Evolutionary conservation across 805 yeast species (phyloP).

Genomic region (Metschnikowia lachancei): DNA sequence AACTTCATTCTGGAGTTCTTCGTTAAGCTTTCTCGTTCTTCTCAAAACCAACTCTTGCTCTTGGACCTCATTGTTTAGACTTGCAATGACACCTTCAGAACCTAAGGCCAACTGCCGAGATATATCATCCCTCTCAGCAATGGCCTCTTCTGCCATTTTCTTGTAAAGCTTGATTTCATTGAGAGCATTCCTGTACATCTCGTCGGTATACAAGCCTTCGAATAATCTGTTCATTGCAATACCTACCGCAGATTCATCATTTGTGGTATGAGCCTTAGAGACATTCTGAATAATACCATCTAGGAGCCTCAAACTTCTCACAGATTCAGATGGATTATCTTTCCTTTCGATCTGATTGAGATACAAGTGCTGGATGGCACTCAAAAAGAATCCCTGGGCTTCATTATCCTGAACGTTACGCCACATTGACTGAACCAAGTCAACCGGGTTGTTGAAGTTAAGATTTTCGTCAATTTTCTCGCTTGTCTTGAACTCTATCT

Average conservation of each 20-base stretch:
- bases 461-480: slow-evolving; percentile 41
- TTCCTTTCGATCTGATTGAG: slow-evolving; percentile 52
- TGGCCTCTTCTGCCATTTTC: slow-evolving; percentile 28
- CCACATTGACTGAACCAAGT: slow-evolving; percentile 60
- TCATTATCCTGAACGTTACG: slow-evolving; percentile 53
- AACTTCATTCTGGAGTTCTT: slow-evolving; percentile 57
- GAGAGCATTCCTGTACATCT: slow-evolving; percentile 71
- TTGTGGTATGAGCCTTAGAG: slow-evolving; percentile 50
- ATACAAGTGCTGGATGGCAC: slow-evolving; percentile 66
- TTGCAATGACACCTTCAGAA: slow-evolving; percentile 67
- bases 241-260: slow-evolving; percentile 53
- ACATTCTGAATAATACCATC: slow-evolving; percentile 65
- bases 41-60: slow-evolving; percentile 61
- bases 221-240: slow-evolving; percentile 72
- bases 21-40: slow-evolving; percentile 59
- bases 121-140: slow-evolving; percentile 50
- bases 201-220: slow-evolving; percentile 78
- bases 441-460: slow-evolving; percentile 70
- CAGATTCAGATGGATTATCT: slow-evolving; percentile 42
- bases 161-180: slow-evolving; percentile 23
- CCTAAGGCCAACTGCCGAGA: slow-evolving; percentile 69
- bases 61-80: slow-evolving; percentile 56
- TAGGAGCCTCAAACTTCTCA: slow-evolving; percentile 57
- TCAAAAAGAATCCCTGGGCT: slow-evolving; percentile 56
- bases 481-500: slow-evolving; percentile 39